A percentile compares a stretch with the other conserved stretches of the same genome.
Evolutionary conservation across 2,329 filamentous ascomycete species (phyloP).

Genomic region (Colletotrichum nymphaeae): DNA sequence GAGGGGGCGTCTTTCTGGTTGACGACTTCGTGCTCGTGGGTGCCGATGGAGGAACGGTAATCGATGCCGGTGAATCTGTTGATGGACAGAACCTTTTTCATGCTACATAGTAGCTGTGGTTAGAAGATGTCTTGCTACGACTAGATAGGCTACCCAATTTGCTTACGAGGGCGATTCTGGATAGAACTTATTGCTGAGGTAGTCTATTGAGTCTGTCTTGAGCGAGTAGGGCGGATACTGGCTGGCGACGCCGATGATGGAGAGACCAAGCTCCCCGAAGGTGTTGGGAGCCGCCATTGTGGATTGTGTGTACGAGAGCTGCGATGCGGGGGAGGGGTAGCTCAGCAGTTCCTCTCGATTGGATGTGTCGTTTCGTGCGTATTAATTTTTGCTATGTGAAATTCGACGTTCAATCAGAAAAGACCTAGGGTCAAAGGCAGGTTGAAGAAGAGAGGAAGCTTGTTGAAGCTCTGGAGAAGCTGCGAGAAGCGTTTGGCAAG

Average conservation of each 20-base stretch:
- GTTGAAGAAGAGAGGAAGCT: background rate
- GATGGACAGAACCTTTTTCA: conserved; percentile 72
- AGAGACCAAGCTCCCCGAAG: conserved; percentile 67
- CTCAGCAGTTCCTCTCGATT: background rate
- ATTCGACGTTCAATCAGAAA: background rate
- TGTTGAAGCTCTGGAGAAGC: background rate
- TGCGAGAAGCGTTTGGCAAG: background rate
- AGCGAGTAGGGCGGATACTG: conserved; percentile 71
- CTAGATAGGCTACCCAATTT: background rate
- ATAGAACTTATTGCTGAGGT: conserved; percentile 67
- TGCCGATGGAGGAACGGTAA: conserved; percentile 70
- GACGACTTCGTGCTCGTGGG: conserved; percentile 69
- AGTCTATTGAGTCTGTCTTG: conserved; percentile 61
- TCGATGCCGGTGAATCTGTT: conserved; percentile 75
- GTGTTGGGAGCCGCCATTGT: conserved; percentile 55
- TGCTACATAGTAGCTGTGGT: conserved; percentile 50
- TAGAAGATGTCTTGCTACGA: too few relatives aligned
- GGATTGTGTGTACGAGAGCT: background rate
- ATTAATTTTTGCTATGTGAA: background rate
- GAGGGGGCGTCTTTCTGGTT: conserved; percentile 66
- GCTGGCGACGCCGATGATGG: conserved; percentile 68
- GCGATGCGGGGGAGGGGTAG: conserved; percentile 33
- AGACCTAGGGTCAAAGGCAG: background rate
- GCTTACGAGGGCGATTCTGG: conserved; percentile 69
- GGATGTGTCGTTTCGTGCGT: background rate